These are phyloP conservation scores for Apiospora phragmitis DNA, from an alignment of 2,329 filamentous ascomycete genomes.

Conservation along the genomic window DNA sequence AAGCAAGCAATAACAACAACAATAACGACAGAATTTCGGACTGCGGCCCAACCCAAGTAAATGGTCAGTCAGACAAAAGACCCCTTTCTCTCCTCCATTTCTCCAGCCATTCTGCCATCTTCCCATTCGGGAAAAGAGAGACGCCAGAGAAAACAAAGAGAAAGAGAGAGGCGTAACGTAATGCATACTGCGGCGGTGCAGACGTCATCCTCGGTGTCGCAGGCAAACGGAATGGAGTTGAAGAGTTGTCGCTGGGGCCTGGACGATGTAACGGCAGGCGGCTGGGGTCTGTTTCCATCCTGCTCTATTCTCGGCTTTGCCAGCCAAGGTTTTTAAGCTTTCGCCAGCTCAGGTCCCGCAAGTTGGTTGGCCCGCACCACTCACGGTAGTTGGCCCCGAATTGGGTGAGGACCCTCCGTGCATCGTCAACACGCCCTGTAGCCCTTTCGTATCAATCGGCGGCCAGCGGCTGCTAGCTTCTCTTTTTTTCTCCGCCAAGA, in stretches of 20 bases:
- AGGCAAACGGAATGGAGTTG: not conserved
- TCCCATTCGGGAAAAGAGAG: not conserved
- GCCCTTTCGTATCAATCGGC: too few species aligned
- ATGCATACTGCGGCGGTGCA: not conserved
- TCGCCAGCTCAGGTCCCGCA: not conserved
- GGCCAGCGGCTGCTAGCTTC: not conserved
- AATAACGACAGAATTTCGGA: not conserved
- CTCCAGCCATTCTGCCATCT: too few species aligned
- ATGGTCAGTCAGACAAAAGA: not conserved
- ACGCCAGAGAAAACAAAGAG: not conserved
- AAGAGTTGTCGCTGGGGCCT: not conserved
- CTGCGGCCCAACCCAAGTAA: not conserved
- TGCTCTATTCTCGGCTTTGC: not conserved
- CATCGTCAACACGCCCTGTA: not conserved
- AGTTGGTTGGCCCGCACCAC: not conserved
- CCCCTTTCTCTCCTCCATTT: not conserved
- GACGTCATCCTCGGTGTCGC: constrained; percentile 1
- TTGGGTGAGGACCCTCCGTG: not conserved
- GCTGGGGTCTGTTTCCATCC: not conserved
- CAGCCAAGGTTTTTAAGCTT: constrained; percentile 3
- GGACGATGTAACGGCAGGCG: not conserved
- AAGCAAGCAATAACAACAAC: not conserved
- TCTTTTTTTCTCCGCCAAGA: not conserved
- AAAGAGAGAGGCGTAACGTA: not conserved
- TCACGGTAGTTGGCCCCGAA: not conserved